These are phyloP conservation scores for Debaryomyces castellii DNA, from an alignment of 805 yeast genomes.

Conservation along the genomic window DNA sequence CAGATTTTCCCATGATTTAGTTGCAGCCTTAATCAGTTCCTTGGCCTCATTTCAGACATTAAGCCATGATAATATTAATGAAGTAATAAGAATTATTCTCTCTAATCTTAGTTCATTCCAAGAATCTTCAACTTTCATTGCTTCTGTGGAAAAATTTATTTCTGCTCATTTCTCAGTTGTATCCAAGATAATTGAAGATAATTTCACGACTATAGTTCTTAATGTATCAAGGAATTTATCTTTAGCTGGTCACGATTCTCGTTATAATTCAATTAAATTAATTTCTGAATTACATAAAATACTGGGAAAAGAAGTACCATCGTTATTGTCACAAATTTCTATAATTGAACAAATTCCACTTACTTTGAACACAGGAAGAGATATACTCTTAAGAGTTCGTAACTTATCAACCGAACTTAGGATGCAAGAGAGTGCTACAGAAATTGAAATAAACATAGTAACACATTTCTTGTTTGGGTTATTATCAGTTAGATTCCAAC, in stretches of 20 bases:
- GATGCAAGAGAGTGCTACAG: conserved; percentile 15
- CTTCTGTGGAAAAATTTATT: conserved; percentile 30
- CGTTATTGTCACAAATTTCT: conserved; percentile 48
- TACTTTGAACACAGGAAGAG: conserved; percentile 69
- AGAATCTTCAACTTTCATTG: conserved; percentile 37
- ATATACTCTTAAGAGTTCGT: conserved; percentile 68
- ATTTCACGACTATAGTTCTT: conserved; percentile 11
- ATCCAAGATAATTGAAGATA: neutral
- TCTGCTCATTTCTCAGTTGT: conserved; percentile 4
- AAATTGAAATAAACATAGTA: conserved; percentile 16
- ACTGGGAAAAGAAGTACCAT: conserved; percentile 27
- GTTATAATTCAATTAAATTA: conserved; percentile 53
- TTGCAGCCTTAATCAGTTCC: conserved; percentile 39
- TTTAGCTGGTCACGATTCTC: conserved; percentile 49
- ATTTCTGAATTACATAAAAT: conserved; percentile 30
- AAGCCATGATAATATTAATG: conserved; percentile 1
- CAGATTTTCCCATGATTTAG: conserved; percentile 38
- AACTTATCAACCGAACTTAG: conserved; percentile 48
- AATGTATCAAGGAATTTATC: conserved; percentile 33
- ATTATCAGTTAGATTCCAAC: conserved; percentile 73
- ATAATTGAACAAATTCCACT: conserved; percentile 73
- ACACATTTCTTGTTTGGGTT: conserved; percentile 57
- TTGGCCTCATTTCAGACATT: conserved; percentile 22
- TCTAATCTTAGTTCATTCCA: conserved; percentile 21
- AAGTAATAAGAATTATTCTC: neutral